These are phyloP conservation scores for Eutrema yunnanense DNA, from an alignment of 345 rosid species.

Conservation along the genomic window DNA sequence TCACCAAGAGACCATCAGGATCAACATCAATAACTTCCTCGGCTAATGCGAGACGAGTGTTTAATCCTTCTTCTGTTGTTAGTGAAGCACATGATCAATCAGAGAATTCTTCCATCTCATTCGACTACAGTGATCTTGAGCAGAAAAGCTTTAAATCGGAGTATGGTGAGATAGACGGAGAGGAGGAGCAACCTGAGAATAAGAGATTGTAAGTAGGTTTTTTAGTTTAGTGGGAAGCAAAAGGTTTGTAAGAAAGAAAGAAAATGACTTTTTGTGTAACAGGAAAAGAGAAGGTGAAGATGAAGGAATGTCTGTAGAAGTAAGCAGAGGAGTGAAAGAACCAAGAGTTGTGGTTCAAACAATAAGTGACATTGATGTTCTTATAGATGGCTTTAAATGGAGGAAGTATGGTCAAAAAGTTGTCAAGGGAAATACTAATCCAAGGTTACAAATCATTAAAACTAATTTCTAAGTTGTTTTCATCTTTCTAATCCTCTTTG, in stretches of 20 bases:
- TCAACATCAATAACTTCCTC: constrained; percentile 21
- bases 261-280: constrained; percentile 15
- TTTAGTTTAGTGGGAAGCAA: neutral
- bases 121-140: constrained; percentile 69
- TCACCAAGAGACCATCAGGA: constrained; percentile 64
- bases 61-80: constrained; percentile 21
- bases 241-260: neutral
- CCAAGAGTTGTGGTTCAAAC: constrained; percentile 97
- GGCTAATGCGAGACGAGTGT: constrained; percentile 30
- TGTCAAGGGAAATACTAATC: constrained; percentile 97
- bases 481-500: neutral
- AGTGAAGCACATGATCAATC: constrained; percentile 51
- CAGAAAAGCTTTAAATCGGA: constrained; percentile 54
- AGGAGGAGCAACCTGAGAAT: constrained; percentile 69
- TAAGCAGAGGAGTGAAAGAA: constrained; percentile 83
- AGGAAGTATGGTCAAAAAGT: constrained; percentile 99
- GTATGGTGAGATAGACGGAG: constrained; percentile 54
- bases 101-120: constrained; percentile 75
- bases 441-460: constrained; percentile 44
- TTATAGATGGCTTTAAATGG: constrained; percentile 95
- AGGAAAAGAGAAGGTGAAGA: constrained; percentile 74
- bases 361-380: constrained; percentile 90
- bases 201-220: constrained; percentile 75
- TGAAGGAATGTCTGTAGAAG: constrained; percentile 75
- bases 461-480: neutral